Evolutionary conservation across 225 moss, liverwort and hornwort species (phyloP).

Genomic region (Straminergon stramineum): DNA sequence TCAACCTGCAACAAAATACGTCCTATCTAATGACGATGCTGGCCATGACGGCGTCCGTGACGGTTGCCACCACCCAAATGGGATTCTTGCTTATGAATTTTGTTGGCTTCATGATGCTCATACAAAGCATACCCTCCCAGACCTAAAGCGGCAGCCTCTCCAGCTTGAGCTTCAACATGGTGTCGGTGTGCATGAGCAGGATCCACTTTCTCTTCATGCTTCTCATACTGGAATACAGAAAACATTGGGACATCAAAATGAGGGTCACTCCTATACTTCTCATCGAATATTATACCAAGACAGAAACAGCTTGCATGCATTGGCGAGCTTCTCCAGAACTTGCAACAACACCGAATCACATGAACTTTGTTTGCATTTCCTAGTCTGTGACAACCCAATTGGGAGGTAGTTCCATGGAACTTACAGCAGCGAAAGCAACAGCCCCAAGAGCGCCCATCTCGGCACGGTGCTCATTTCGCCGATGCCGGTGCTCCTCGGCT

Average conservation of each 20-base stretch:
- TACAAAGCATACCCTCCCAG: neutral
- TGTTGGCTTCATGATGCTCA: neutral
- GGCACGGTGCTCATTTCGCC: neutral
- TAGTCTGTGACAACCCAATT: neutral
- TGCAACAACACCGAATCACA: neutral
- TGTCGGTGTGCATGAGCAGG: neutral
- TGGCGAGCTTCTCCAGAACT: neutral
- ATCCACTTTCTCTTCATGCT: slow-evolving; percentile 1
- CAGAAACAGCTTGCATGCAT: neutral
- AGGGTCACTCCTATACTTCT: neutral
- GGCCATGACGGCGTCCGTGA: neutral
- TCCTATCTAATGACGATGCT: neutral
- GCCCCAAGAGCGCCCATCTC: neutral
- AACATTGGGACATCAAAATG: neutral
- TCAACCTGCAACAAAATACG: neutral
- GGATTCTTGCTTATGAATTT: neutral
- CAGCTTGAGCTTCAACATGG: neutral
- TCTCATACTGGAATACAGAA: neutral
- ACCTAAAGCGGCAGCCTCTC: neutral
- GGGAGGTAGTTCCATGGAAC: neutral
- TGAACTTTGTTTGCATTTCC: neutral
- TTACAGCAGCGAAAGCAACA: neutral
- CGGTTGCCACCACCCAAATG: neutral
- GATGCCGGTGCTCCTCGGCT: neutral
- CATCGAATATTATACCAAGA: neutral